phyloP scores from a whole-genome alignment of 306 rosid species.

The Medicago arabica region DNA sequence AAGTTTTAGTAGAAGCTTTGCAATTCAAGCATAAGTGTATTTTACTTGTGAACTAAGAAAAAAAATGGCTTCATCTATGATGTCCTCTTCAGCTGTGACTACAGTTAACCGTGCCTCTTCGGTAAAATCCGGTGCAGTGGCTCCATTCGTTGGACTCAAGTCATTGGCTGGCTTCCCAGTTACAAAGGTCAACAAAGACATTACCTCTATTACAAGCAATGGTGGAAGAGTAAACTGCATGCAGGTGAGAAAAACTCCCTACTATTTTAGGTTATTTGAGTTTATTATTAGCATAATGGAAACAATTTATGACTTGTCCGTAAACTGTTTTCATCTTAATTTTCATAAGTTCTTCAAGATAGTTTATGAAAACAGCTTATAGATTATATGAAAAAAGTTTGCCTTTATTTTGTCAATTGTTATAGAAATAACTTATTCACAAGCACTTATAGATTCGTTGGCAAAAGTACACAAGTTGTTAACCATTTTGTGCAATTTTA shows the following conservation, averaged over 20 bases:
- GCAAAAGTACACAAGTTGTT: not conserved
- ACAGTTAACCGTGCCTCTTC: constrained; percentile 53
- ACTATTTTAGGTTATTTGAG: not conserved
- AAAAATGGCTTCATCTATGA: constrained; percentile 66
- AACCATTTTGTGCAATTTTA: constrained; percentile 22
- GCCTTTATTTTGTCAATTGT: not conserved
- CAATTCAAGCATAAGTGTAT: not conserved
- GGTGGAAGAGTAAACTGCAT: constrained; percentile 83
- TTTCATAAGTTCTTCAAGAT: not conserved
- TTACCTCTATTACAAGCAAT: constrained; percentile 66
- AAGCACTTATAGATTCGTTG: not conserved
- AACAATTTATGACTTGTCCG: not conserved
- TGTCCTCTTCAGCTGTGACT: constrained; percentile 59
- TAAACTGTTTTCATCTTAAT: not conserved
- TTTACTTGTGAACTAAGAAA: constrained; percentile 26
- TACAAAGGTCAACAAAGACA: constrained; percentile 64
- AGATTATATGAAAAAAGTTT: not conserved
- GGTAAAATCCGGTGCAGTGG: constrained; percentile 60
- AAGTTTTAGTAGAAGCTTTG: constrained; percentile 5
- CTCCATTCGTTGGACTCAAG: constrained; percentile 77
- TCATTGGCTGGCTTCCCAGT: constrained; percentile 59
- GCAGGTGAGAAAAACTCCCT: constrained; percentile 46
- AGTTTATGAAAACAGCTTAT: not conserved
- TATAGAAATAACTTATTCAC: not conserved
- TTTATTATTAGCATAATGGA: not conserved